Conservation (phyloP, 306 rosid genomes). For the Prunus kanzakura region DNA sequence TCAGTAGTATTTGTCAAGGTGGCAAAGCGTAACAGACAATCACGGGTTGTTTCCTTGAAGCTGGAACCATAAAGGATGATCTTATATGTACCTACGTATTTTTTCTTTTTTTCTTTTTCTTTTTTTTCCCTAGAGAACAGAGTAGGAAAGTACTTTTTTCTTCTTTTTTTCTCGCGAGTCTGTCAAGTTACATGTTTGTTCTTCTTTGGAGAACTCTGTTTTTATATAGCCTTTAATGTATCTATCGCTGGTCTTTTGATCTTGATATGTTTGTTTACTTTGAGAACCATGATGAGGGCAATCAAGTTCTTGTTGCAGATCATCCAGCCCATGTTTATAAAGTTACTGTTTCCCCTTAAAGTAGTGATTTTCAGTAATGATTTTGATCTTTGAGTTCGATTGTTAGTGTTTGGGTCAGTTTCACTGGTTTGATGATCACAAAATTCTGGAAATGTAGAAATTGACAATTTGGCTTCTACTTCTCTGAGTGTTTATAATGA, state of each 20-base stretch:
- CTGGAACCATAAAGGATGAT: slow-evolving; percentile 78
- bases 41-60: slow-evolving; percentile 96
- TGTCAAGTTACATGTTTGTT: slow-evolving; percentile 37
- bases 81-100: slow-evolving; percentile 51
- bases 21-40: slow-evolving; percentile 94
- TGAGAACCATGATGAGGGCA: slow-evolving; percentile 23
- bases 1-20: slow-evolving; percentile 78
- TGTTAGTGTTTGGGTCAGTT: too few species aligned
- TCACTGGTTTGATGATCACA: too few species aligned
- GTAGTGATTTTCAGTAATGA: neutral
- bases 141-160: slow-evolving; percentile 50
- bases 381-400: neutral
- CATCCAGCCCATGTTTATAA: slow-evolving; percentile 3
- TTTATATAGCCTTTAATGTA: slow-evolving; percentile 47
- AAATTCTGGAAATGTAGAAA: neutral
- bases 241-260: slow-evolving; percentile 29
- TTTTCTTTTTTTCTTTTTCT: slow-evolving; percentile 21
- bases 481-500: neutral
- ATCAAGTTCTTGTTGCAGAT: slow-evolving; percentile 23
- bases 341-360: slow-evolving; percentile 1
- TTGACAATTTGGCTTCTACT: neutral
- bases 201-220: slow-evolving; percentile 58
- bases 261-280: slow-evolving; percentile 14
- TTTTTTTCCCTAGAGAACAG: slow-evolving; percentile 60
- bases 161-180: slow-evolving; percentile 14